These are phyloP conservation scores for Dillenia turbinata DNA, from an alignment of 164 flowering plant genomes.

Conservation along the genomic window DNA sequence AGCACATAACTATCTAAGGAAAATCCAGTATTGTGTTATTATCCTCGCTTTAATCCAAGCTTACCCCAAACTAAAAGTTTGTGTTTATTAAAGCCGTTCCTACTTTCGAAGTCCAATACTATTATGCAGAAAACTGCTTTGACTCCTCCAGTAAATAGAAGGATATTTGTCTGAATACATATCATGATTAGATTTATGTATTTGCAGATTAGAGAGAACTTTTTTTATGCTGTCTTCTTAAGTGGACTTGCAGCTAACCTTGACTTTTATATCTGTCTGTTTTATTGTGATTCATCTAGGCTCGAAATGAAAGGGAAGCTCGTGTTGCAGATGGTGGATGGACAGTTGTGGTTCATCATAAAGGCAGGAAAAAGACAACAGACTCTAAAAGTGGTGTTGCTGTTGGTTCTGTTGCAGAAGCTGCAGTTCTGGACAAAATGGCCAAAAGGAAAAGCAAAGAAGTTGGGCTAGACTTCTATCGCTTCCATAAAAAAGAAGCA, in stretches of 20 bases:
- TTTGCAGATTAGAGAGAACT: not conserved
- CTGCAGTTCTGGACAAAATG: slow-evolving; percentile 58
- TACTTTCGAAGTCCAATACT: no score
- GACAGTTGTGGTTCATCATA: slow-evolving; percentile 88
- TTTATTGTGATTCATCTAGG: slow-evolving; percentile 35
- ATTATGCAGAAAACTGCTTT: no score
- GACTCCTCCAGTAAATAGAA: no score
- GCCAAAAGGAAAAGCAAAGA: slow-evolving; percentile 68
- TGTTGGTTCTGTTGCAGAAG: slow-evolving; percentile 80
- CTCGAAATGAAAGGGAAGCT: slow-evolving; percentile 50
- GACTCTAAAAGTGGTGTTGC: slow-evolving; percentile 80
- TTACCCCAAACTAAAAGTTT: no score
- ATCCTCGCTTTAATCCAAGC: no score
- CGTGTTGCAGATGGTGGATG: slow-evolving; percentile 62
- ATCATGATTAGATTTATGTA: not conserved
- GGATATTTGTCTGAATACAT: no score
- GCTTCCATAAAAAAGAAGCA: slow-evolving; percentile 84
- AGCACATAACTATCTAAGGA: no score
- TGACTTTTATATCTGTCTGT: slow-evolving; percentile 1
- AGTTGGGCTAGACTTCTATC: slow-evolving; percentile 69
- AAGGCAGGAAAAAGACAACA: slow-evolving; percentile 88
- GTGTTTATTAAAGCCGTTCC: no score
- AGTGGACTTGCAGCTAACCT: not conserved
- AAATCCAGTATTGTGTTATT: no score
- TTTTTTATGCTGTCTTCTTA: not conserved